Base-by-base conservation (phyloP, 2,329 filamentous ascomycete species). In the Gremmenia infestans region DNA sequence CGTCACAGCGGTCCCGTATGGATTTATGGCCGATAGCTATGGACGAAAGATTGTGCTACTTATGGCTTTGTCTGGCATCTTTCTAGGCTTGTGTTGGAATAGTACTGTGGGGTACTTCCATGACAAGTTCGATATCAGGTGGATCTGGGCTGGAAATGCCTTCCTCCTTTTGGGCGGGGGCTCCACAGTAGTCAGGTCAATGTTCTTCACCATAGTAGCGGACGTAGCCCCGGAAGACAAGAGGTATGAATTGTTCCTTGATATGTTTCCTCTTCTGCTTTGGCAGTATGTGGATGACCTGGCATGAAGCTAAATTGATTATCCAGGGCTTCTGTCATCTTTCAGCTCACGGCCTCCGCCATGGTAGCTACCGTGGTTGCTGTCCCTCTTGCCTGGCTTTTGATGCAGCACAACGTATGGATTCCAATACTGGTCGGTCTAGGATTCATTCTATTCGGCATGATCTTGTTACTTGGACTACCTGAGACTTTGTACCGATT, bases 161-260 rank as follows among this genome's bases (percentile, higher is more conserved):
- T 62, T 63, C 17, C 17, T 50, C 5, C 45, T 72, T 1, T 48
- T 69, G 35, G 72, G 72, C 5, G 72, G 71, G 5, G 72, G 71
- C 4, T 63, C 66, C 23, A 56, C 68, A 0, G 69, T 71, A 7
- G 23, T 70, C 2, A 52, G 54, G 4, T 66, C 70, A 5, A 62
- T 63, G 5, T 46, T 71, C 5, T 65, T 63, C 7, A 69, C 70
- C 22, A 72, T 74, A 23, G 53, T 71, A 2, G 66, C 70, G 1
- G 72, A 74, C 56, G 60, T 73, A 6, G 61, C 69, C 0, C 61
- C 69, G 0, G 70, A 71, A 35, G 67, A 70, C 2, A 70, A 70
- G 43, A 58, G 48, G 40, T 47, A 28, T 28, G 7, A 28, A 28
- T 6, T 28, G 7, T 28, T 28, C 25, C 25, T 28, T 28, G 7